phyloP scores from a whole-genome alignment of 2,329 filamentous ascomycete species.

The Tetracladium maxilliforme region DNA sequence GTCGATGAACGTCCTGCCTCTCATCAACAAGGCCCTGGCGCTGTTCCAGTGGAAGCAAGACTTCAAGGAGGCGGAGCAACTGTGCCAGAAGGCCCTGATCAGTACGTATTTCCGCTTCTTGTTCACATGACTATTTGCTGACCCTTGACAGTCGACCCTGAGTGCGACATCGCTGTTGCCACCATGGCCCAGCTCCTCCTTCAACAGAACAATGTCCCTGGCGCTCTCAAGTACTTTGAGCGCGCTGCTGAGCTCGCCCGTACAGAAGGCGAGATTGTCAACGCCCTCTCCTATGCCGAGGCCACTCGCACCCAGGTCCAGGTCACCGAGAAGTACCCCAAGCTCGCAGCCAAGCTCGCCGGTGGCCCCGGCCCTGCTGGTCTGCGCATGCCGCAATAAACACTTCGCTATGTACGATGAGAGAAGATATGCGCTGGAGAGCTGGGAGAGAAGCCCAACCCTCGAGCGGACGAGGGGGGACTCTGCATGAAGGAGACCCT shows the following conservation, averaged over 20 bases:
- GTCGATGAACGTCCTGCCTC: slow-evolving; percentile 90
- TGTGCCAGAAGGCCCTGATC: slow-evolving; percentile 94
- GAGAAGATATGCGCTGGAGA: too few species aligned
- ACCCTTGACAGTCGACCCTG: slow-evolving; percentile 64
- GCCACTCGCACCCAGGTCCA: slow-evolving; percentile 92
- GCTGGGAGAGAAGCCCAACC: too few species aligned
- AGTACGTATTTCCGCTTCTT: slow-evolving; percentile 44
- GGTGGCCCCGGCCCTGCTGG: slow-evolving; percentile 33
- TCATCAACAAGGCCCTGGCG: slow-evolving; percentile 97
- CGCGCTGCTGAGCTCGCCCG: slow-evolving; percentile 85
- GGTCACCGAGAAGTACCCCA: slow-evolving; percentile 75
- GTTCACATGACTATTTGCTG: slow-evolving; percentile 12
- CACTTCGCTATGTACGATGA: too few species aligned
- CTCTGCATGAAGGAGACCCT: too few species aligned
- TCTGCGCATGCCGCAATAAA: neutral
- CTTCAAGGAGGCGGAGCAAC: slow-evolving; percentile 83
- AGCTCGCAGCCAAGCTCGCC: slow-evolving; percentile 59
- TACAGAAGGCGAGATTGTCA: slow-evolving; percentile 91
- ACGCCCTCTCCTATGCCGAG: slow-evolving; percentile 92
- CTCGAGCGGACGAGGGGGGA: too few species aligned
- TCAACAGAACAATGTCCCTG: slow-evolving; percentile 92
- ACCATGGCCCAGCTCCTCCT: slow-evolving; percentile 97
- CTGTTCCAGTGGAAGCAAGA: slow-evolving; percentile 98
- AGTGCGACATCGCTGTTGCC: slow-evolving; percentile 96
- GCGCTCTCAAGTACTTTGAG: slow-evolving; percentile 94